Percentiles rank a stretch among this genome's conserved stretches.
phyloP scores from a whole-genome alignment of 139 green algal genomes.

The Prasinococcaceae sp. region DNA sequence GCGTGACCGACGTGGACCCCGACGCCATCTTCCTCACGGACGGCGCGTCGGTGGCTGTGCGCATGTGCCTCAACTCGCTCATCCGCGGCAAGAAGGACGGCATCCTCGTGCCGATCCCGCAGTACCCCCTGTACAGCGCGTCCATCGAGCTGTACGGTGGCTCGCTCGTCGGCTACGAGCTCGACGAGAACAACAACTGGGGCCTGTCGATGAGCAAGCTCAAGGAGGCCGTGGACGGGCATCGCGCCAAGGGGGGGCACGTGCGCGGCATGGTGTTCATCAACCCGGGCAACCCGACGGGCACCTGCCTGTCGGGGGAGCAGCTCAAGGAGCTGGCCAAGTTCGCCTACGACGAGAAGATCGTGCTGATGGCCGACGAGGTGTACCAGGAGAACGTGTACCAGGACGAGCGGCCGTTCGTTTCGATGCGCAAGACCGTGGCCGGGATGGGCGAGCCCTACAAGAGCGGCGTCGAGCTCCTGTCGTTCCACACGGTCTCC shows the following conservation, averaged over 20 bases:
- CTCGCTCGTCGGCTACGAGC: slow-evolving; percentile 70
- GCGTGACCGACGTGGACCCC: slow-evolving; percentile 26
- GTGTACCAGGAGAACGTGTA: slow-evolving; percentile 95
- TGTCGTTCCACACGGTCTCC: slow-evolving; percentile 72
- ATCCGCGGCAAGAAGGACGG: slow-evolving; percentile 24
- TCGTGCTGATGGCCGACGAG: slow-evolving; percentile 85
- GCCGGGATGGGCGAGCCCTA: slow-evolving; percentile 18
- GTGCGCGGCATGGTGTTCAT: slow-evolving; percentile 80
- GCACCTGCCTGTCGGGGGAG: slow-evolving; percentile 45
- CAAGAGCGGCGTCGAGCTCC: slow-evolving; percentile 27
- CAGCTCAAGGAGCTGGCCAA: slow-evolving; percentile 55
- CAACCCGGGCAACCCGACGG: slow-evolving; percentile 92
- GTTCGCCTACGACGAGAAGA: slow-evolving; percentile 57
- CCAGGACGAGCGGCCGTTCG: slow-evolving; percentile 64
- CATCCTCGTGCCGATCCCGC: slow-evolving; percentile 25
- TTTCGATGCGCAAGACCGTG: slow-evolving; percentile 18
- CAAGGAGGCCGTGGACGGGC: slow-evolving; percentile 27
- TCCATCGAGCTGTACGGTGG: slow-evolving; percentile 69
- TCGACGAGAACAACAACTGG: slow-evolving; percentile 71
- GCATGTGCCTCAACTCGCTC: slow-evolving; percentile 20
- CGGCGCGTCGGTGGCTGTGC: slow-evolving; percentile 54
- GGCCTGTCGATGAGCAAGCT: slow-evolving; percentile 45
- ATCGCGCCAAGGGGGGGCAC: slow-evolving; percentile 20
- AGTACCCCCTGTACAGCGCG: slow-evolving; percentile 78
- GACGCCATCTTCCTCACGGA: slow-evolving; percentile 77